Base-by-base conservation (phyloP, 2,329 filamentous ascomycete species). In the Stemphylium lycopersici region DNA sequence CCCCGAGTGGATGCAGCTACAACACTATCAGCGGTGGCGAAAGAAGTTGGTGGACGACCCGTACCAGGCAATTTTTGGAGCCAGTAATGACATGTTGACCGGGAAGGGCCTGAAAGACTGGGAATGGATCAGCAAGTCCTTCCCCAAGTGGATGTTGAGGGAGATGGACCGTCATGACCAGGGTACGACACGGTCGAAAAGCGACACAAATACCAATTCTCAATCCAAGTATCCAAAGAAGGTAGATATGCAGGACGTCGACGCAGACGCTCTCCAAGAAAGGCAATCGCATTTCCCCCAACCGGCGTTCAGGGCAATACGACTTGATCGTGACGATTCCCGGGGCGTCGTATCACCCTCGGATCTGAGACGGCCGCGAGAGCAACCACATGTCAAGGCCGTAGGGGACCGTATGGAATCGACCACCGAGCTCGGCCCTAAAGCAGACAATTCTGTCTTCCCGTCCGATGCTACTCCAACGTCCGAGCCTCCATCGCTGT, bases 41-140 rank as follows among this genome's bases (percentile, higher is more conserved):
- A 63, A 57, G 56, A 55, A 60, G 22, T 44, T 79, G 31, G 68
- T 76, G 34, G 64, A 73, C 15, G 74, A 80, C 48, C 78, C 78
- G 10, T 80, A 80, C 48, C 68, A 73, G 47, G 71, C 75, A 7
- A 61, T 79, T 29, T 80, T 80, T 49, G 78, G 78, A 2, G 75
- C 74, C 2, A 74, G 72, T 39, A 68, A 75, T 48, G 63, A 68
- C 15, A 70, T 71, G 68, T 51, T 74, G 26, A 65, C 32, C 48
- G 72, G 70, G 22, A 68, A 67, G 51, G 71, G 71, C 3, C 42
- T 68, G 48, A 67, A 58, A 39, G 64, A 69, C n/a, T 68, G 67
- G 64, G 63, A 66, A 6, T 72, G 69, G 70, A 56, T 71, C 11
- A 52, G 64, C 36, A 68, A 64, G 33, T 59, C 52, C 10, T 68